A percentile compares a stretch with the other conserved stretches of the same genome.
These are phyloP conservation scores for Amanita pseudoporphyria DNA, from an alignment of 768 basidiomycete genomes.

Conservation along the genomic window DNA sequence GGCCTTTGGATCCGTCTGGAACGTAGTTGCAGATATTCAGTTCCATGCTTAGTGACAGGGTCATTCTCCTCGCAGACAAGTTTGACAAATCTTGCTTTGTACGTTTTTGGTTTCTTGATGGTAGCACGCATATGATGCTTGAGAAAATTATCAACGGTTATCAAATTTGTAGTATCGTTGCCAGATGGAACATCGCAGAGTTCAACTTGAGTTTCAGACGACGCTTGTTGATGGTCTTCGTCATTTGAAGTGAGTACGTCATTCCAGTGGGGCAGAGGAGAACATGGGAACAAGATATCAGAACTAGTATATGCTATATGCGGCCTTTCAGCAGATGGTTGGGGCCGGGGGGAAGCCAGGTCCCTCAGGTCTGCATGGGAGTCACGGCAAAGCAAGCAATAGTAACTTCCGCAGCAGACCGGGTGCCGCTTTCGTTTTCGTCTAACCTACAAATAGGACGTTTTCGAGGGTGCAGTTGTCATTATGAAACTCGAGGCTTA, in stretches of 20 bases:
- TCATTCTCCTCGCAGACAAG: neutral
- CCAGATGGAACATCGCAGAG: neutral
- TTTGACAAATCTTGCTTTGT: neutral
- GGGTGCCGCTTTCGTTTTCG: constrained; percentile 4
- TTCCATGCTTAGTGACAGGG: neutral
- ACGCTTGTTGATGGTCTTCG: neutral
- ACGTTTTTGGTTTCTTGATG: neutral
- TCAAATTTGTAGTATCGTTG: neutral
- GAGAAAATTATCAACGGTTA: constrained; percentile 1
- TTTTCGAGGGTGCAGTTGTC: neutral
- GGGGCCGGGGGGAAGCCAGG: neutral
- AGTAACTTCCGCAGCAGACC: neutral
- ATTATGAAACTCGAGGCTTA: neutral
- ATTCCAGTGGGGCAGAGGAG: too few relatives aligned
- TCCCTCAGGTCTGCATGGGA: neutral
- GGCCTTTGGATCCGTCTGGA: neutral
- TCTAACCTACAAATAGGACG: constrained; percentile 5
- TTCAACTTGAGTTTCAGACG: neutral
- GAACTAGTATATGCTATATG: too few relatives aligned
- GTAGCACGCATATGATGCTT: neutral
- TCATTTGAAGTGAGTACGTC: neutral
- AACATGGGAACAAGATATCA: too few relatives aligned
- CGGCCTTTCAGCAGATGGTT: neutral
- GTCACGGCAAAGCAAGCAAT: neutral
- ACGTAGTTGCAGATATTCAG: neutral